Evolutionary conservation across 176 grass and related monocot genomes (phyloP).

Genomic region (Panicum miliaceum): DNA sequence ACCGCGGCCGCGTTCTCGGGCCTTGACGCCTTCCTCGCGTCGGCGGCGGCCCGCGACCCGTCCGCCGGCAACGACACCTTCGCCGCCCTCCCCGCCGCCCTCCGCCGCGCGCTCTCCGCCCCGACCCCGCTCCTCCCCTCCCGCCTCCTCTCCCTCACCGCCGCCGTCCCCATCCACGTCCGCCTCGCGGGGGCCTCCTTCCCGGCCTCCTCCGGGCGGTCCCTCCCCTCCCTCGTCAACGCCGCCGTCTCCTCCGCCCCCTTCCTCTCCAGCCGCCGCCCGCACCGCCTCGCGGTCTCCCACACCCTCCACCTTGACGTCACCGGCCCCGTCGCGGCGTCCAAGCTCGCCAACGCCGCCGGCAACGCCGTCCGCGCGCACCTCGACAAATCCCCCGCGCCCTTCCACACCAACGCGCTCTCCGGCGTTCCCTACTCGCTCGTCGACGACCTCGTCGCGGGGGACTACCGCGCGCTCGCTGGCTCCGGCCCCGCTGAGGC

Average conservation of each 20-base stretch:
- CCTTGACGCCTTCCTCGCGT: slow-evolving; percentile 65
- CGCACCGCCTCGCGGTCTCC: slow-evolving; percentile 54
- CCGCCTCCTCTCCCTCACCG: slow-evolving; percentile 54
- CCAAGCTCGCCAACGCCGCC: slow-evolving; percentile 32
- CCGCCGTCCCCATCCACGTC: slow-evolving; percentile 60
- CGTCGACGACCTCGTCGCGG: slow-evolving; percentile 62
- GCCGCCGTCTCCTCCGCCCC: slow-evolving; percentile 54
- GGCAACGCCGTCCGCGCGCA: slow-evolving; percentile 41
- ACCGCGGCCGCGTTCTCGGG: slow-evolving; percentile 32
- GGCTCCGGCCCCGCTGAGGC: slow-evolving; percentile 49
- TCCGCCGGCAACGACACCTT: slow-evolving; percentile 64
- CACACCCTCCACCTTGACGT: slow-evolving; percentile 57
- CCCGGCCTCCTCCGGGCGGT: slow-evolving; percentile 42
- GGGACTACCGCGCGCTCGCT: slow-evolving; percentile 61
- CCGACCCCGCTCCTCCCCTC: slow-evolving; percentile 39
- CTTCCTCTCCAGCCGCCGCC: slow-evolving; percentile 51
- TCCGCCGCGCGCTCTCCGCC: slow-evolving; percentile 49
- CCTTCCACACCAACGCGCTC: slow-evolving; percentile 65
- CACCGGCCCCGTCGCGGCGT: slow-evolving; percentile 39
- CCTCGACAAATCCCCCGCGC: slow-evolving; percentile 53
- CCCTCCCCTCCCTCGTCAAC: slow-evolving; percentile 50
- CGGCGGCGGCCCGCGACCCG: slow-evolving; percentile 48
- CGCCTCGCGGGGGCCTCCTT: slow-evolving; percentile 63
- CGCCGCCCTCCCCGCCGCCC: slow-evolving; percentile 41
- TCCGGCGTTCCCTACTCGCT: slow-evolving; percentile 76